Conservation (phyloP, 176 grass and related monocot species). For the Guadua angustifolia region DNA sequence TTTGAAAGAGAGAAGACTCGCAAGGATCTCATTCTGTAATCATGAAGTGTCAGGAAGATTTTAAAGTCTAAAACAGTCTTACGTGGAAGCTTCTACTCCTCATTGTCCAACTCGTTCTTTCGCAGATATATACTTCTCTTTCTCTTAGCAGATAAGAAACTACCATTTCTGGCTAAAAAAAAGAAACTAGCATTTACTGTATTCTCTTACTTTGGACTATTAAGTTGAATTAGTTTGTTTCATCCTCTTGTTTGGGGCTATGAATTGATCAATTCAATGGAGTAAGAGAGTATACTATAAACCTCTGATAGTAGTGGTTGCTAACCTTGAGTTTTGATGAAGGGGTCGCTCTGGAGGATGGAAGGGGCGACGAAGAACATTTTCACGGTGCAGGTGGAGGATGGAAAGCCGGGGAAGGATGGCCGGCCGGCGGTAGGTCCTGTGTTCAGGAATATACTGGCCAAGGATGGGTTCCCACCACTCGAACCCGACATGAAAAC, state of each 20-base stretch:
- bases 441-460: conserved; percentile 65
- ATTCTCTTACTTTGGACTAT: not conserved
- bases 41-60: not conserved
- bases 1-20: not conserved
- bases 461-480: conserved; percentile 77
- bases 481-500: conserved; percentile 65
- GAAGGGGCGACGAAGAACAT: conserved; percentile 50
- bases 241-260: not conserved
- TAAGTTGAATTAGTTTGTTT: not conserved
- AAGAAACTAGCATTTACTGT: not conserved
- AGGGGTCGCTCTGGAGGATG: conserved; percentile 41
- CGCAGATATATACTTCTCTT: not conserved
- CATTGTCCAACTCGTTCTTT: not conserved
- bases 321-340: conserved; percentile 33
- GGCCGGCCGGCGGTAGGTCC: conserved; percentile 71
- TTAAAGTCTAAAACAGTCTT: conserved; percentile 16
- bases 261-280: conserved; percentile 11
- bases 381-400: conserved; percentile 74
- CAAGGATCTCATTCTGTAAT: conserved; percentile 18
- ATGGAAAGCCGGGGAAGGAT: conserved; percentile 65
- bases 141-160: conserved; percentile 19
- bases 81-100: not conserved
- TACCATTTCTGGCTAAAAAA: not conserved
- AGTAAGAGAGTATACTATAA: not conserved
- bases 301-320: not conserved